Percentiles rank a stretch among this genome's conserved stretches.
phyloP scores from a whole-genome alignment of 164 flowering plant genomes.

The Chimonanthus salicifolius region DNA sequence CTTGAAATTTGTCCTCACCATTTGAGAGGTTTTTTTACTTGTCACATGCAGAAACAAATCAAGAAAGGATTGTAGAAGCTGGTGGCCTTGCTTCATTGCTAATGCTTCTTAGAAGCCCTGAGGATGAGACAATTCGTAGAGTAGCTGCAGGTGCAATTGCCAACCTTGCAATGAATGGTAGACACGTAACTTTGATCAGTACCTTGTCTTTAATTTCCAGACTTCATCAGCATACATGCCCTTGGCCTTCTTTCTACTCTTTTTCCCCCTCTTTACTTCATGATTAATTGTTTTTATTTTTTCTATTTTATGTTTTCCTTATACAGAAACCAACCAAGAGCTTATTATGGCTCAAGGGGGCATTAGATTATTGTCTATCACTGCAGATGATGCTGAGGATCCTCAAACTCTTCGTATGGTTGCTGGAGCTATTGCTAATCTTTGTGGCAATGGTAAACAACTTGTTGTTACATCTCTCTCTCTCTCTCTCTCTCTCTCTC shows the following conservation, averaged over 20 bases:
- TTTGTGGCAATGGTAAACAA: constrained; percentile 85
- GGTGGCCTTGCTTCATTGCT: constrained; percentile 91
- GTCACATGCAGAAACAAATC: constrained; percentile 69
- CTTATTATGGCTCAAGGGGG: constrained; percentile 96
- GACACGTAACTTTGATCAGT: background rate
- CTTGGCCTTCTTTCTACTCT: background rate
- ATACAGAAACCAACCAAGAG: constrained; percentile 90
- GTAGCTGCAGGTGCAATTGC: constrained; percentile 99
- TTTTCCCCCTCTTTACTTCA: background rate
- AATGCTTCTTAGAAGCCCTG: constrained; percentile 69
- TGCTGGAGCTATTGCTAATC: constrained; percentile 96
- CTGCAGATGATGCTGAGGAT: constrained; percentile 84
- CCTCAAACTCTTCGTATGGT: constrained; percentile 98
- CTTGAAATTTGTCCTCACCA: background rate
- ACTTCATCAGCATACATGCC: background rate
- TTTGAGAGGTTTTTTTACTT: background rate
- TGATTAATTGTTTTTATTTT: background rate
- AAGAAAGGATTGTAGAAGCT: constrained; percentile 86
- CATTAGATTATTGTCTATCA: constrained; percentile 57
- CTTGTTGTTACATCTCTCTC: background rate
- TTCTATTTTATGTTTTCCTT: background rate
- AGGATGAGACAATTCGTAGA: constrained; percentile 84
- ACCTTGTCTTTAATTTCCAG: background rate
- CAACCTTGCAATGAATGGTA: constrained; percentile 98
- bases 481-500: background rate